Evolutionary conservation across 257 asterid genomes (phyloP), one percentile per base, ranked within the genome.

Genomic region (Orobanche coerulescens): DNA sequence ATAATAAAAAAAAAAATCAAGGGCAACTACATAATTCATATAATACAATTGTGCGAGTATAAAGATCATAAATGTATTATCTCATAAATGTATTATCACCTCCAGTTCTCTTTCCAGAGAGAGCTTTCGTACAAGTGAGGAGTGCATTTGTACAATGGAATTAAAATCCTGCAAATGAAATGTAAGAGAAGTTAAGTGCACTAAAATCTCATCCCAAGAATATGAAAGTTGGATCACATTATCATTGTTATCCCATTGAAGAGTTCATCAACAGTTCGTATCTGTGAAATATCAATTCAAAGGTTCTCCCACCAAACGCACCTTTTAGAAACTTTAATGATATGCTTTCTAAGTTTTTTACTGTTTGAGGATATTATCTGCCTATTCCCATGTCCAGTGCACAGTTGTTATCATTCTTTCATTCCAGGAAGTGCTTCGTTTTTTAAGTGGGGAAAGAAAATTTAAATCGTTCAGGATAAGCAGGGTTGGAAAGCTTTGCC

Each of bases 71-170:
- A 18, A 12, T 2, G 43, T n/a, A n/a, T n/a, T n/a, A n/a, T n/a
- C n/a, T n/a, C n/a, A n/a, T n/a, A n/a, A n/a, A n/a, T n/a, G n/a
- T 37, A 20, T 42, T 43, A 77, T 51, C 65, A 90, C 97, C 89
- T 83, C 84, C 24, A 90, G 70, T 83, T 81, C 87, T 64, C 76
- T 77, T 78, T 87, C 97, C 73, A 84, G 72, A 51, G 89, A 73
- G 61, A 90, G 73, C 74, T 89, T 83, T 61, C 75, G 85, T 73
- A 81, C 62, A 47, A 90, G 78, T 18, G 97, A 87, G 26, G 97
- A 87, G 72, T 90, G 97, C 84, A 81, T 82, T 70, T 81, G 96
- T 66, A 80, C 58, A 65, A 58, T 72, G 13, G 64, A 62, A 58
- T 64, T 79, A 46, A 57, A 65, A 62, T 75, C 95, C 97, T 90